Evolutionary conservation across 768 basidiomycete genomes (phyloP).

Genomic region (Hygrophorus pudorinus): DNA sequence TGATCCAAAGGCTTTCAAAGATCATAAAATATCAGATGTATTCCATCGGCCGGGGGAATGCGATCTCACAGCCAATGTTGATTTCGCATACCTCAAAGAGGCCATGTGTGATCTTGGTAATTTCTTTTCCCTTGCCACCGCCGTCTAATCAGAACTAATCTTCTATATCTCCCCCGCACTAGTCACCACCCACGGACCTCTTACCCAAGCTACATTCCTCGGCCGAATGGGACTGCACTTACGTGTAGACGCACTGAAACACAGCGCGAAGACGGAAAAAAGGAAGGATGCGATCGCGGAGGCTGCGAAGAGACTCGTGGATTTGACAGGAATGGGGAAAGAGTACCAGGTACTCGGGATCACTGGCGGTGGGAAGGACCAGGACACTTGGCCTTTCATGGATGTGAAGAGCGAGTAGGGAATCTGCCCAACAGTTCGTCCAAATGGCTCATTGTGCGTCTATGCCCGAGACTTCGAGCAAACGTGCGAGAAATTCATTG

Average conservation of each 20-base stretch:
- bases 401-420: slow-evolving; percentile 2
- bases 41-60: slow-evolving; percentile 81
- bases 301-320: slow-evolving; percentile 65
- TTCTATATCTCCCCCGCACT: slow-evolving; percentile 20
- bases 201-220: slow-evolving; percentile 72
- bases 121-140: not conserved
- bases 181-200: slow-evolving; percentile 51
- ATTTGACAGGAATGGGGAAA: slow-evolving; percentile 74
- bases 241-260: slow-evolving; percentile 56
- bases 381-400: slow-evolving; percentile 26
- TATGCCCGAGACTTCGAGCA: slow-evolving; percentile 31
- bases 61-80: slow-evolving; percentile 95
- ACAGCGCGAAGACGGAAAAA: slow-evolving; percentile 37
- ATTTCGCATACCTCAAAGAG: slow-evolving; percentile 83
- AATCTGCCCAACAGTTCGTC: too few species aligned
- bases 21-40: slow-evolving; percentile 75
- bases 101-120: slow-evolving; percentile 58
- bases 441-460: too few species aligned
- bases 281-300: slow-evolving; percentile 41
- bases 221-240: slow-evolving; percentile 62
- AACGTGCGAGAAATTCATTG: too few species aligned
- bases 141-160: not conserved
- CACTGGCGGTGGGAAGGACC: slow-evolving; percentile 10
- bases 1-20: slow-evolving; percentile 68
- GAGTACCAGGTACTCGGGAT: slow-evolving; percentile 79